Evolutionary conservation across 768 basidiomycete species (phyloP), one percentile per base, ranked within the genome.

Genomic region (Tulasnella sp.): DNA sequence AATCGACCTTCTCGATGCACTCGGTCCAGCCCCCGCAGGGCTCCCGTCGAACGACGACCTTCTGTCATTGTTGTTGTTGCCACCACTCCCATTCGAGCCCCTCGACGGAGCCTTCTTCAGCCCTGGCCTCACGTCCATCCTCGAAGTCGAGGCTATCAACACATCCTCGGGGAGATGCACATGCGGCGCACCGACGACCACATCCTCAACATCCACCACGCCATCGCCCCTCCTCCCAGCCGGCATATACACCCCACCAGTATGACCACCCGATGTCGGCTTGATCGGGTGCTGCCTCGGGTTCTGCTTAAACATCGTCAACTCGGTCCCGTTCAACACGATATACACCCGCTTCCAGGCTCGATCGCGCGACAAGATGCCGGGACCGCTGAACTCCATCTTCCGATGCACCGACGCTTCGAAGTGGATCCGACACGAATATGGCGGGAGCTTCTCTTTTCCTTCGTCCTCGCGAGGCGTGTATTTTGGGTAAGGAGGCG

Each of bases 261-360:
- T n/a, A 50, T 46, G 31, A 4, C 41, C 43, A n/a, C 42, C 44
- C 19, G 30, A n/a, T 2, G 38, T 38, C 11, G 54, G 54, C 24
- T 34, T 59, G 19, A 59, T 46, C 8, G 48, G 19, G 25, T 51
- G 42, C 51, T 31, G 50, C 52, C 62, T 51, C 22, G 62, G 62
- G 46, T 62, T 50, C 34, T 43, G 43, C 61, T 77, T 77, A 69
- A 88, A 91, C 59, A 97, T 76, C 64, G 80, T 79, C 68, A 98
- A 82, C 62, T 77, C 75, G n/a, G 96, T 97, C 48, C 96, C 96
- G 66, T 96, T 90, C 25, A 99, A 72, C 65, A 93, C 87, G 67
- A 90, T 88, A 63, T 92, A 76, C 52, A 86, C 82, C 51, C 87
- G 76, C 61, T 87, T 80, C 96, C 96, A 99, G 67, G 91, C 89